Conservation (phyloP, 2,329 filamentous ascomycete species). For the Lanzia echinophila region DNA sequence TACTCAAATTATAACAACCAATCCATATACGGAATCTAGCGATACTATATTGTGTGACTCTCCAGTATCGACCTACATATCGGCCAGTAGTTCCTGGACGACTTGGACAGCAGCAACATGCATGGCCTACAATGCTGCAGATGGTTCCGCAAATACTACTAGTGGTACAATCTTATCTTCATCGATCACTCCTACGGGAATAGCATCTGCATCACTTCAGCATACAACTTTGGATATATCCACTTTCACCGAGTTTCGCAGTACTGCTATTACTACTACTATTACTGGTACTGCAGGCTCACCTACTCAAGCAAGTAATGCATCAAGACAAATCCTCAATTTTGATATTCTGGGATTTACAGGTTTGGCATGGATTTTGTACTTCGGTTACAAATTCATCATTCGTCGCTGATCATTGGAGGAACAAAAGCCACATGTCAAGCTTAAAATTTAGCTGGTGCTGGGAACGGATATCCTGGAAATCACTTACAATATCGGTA, state of each 20-base stretch:
- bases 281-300: background rate
- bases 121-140: background rate
- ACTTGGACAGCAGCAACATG: conserved; percentile 7
- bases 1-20: background rate
- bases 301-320: conserved; percentile 1
- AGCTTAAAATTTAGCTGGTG: background rate
- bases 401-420: background rate
- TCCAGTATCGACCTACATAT: conserved; percentile 2
- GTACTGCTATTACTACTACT: conserved; percentile 3
- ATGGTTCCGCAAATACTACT: background rate
- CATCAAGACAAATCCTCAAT: background rate
- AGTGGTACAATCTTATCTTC: background rate
- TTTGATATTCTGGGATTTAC: background rate
- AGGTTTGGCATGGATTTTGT: conserved; percentile 4
- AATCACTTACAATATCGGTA: too few species aligned
- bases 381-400: conserved; percentile 2
- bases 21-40: background rate
- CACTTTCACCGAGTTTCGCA: conserved; percentile 5
- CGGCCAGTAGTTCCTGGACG: conserved; percentile 1
- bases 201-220: background rate
- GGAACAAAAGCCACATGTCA: too few species aligned
- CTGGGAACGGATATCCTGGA: too few species aligned
- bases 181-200: background rate
- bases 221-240: background rate
- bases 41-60: conserved; percentile 6